Percentiles rank a stretch among this genome's conserved stretches.
These are phyloP conservation scores for Hypoxylon trugodes DNA, from an alignment of 495 filamentous ascomycete genomes.

Conservation along the genomic window DNA sequence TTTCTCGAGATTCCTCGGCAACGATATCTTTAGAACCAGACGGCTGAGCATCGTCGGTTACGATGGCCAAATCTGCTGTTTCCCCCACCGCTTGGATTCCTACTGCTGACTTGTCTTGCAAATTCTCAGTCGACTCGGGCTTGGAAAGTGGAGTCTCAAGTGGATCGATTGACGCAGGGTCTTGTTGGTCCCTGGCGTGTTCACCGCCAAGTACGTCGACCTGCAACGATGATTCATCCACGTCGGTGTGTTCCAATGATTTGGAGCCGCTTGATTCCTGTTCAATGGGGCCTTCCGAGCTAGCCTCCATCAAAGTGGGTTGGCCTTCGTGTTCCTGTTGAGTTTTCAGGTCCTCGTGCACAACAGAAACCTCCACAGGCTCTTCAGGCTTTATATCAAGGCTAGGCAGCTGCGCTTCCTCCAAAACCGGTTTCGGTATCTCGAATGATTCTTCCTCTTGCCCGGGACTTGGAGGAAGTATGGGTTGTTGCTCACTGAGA, in stretches of 20 bases:
- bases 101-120: conserved; percentile 20
- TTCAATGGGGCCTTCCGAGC: conserved; percentile 10
- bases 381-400: conserved; percentile 14
- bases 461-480: neutral
- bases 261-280: conserved; percentile 23
- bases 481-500: neutral
- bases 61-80: neutral
- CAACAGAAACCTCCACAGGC: neutral
- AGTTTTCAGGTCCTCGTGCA: neutral
- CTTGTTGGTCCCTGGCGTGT: conserved; percentile 20
- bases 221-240: conserved; percentile 35
- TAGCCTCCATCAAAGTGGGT: conserved; percentile 23
- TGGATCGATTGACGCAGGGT: conserved; percentile 22
- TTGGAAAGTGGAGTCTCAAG: conserved; percentile 14
- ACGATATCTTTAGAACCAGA: conserved; percentile 9
- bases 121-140: conserved; percentile 17
- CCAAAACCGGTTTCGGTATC: neutral
- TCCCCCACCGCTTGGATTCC: conserved; percentile 19
- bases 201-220: conserved; percentile 30
- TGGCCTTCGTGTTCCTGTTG: conserved; percentile 24
- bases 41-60: conserved; percentile 9
- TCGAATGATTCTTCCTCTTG: conserved; percentile 8
- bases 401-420: conserved; percentile 9
- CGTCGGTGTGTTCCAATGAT: conserved; percentile 22
- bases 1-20: conserved; percentile 16